Percentiles rank a stretch among this genome's conserved stretches.
Conservation (phyloP, 805 yeast species). For the Diddensiella caesifluorescens region DNA sequence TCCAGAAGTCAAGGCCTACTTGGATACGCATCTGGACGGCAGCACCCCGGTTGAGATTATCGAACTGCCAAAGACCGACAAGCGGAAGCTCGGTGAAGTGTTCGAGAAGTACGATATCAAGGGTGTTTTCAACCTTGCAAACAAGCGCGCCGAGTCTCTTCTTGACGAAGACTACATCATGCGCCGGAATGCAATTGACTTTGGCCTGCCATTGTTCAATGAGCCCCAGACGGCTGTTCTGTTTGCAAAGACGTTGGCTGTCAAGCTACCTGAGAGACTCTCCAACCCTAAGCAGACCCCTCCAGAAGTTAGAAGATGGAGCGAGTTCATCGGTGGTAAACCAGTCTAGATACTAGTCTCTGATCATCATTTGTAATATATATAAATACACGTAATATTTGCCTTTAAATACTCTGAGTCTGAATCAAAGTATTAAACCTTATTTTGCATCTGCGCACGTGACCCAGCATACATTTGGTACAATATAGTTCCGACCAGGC, state of each 20-base stretch:
- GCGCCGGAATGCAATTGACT: slow-evolving; percentile 99
- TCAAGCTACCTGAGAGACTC: slow-evolving; percentile 56
- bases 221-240: slow-evolving; percentile 90
- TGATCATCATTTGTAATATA: too few relatives aligned
- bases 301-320: slow-evolving; percentile 88
- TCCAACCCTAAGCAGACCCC: slow-evolving; percentile 60
- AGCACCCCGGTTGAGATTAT: slow-evolving; percentile 52
- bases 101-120: slow-evolving; percentile 81
- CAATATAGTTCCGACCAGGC: too few relatives aligned
- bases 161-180: slow-evolving; percentile 89
- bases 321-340: slow-evolving; percentile 92
- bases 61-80: slow-evolving; percentile 89
- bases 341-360: slow-evolving; percentile 64
- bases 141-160: slow-evolving; percentile 78
- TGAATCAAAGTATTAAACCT: too few relatives aligned
- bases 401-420: too few relatives aligned
- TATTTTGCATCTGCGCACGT: too few relatives aligned
- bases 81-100: slow-evolving; percentile 87
- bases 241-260: slow-evolving; percentile 77
- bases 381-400: not conserved
- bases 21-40: slow-evolving; percentile 43
- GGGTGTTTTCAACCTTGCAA: slow-evolving; percentile 89
- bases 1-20: slow-evolving; percentile 63
- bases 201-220: slow-evolving; percentile 91
- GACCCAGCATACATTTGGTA: too few relatives aligned